phyloP scores from a whole-genome alignment of 768 basidiomycete genomes.

The Lyophyllum shimeji region DNA sequence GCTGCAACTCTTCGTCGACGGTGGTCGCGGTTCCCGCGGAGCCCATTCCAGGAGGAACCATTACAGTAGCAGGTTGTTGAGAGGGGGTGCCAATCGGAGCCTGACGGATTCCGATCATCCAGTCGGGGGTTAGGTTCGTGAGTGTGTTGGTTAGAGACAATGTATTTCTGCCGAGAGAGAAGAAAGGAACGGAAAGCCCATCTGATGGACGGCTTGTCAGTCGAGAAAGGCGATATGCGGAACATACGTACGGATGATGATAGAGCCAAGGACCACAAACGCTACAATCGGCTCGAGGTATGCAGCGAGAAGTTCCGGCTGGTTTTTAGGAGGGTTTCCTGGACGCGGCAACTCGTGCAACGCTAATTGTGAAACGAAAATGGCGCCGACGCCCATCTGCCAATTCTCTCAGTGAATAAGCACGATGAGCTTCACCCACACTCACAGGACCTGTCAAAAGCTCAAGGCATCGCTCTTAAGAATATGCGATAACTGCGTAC shows the following conservation, averaged over 20 bases:
- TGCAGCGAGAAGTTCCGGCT: constrained; percentile 72
- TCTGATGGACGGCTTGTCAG: constrained; percentile 7
- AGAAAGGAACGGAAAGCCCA: constrained; percentile 20
- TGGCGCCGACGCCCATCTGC: constrained; percentile 89
- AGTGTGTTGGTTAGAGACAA: constrained; percentile 13
- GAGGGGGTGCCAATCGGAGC: neutral
- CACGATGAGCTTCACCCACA: constrained; percentile 1
- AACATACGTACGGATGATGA: constrained; percentile 66
- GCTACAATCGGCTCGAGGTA: constrained; percentile 81
- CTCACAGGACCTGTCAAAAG: constrained; percentile 50
- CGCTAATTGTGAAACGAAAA: constrained; percentile 84
- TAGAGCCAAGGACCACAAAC: constrained; percentile 86
- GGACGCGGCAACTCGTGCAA: constrained; percentile 59
- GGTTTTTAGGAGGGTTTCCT: constrained; percentile 57
- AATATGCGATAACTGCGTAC: constrained; percentile 28
- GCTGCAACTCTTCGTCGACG: neutral
- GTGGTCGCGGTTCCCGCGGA: neutral
- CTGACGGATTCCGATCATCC: constrained; percentile 10
- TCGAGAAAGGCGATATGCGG: neutral
- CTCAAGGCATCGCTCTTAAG: neutral
- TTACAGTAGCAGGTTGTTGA: neutral
- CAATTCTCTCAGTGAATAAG: neutral
- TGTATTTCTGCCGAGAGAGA: constrained; percentile 17
- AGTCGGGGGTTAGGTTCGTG: constrained; percentile 13
- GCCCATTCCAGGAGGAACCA: neutral